These are phyloP conservation scores for Pharus latifolius DNA, from an alignment of 176 grass and related monocot genomes.

Conservation along the genomic window DNA sequence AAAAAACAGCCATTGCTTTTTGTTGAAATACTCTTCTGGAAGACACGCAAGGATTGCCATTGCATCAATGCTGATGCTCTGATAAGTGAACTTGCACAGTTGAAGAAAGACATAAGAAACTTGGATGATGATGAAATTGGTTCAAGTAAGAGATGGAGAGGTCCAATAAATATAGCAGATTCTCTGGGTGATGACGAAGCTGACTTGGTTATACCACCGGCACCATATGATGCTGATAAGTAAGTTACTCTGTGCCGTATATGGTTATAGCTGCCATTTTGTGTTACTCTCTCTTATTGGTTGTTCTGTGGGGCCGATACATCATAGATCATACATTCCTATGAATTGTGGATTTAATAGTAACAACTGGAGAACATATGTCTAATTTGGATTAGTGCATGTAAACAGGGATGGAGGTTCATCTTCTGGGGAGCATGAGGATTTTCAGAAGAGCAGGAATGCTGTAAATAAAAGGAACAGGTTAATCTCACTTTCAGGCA, in stretches of 20 bases:
- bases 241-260: slow-evolving; percentile 28
- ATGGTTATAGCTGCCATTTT: background rate
- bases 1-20: slow-evolving; percentile 83
- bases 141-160: slow-evolving; percentile 31
- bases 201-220: slow-evolving; percentile 53
- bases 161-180: slow-evolving; percentile 72
- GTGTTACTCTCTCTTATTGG: background rate
- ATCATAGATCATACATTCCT: background rate
- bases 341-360: background rate
- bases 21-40: slow-evolving; percentile 95
- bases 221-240: slow-evolving; percentile 55
- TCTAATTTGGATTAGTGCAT: background rate
- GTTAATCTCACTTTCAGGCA: slow-evolving; percentile 33
- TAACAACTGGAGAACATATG: background rate
- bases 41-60: slow-evolving; percentile 83
- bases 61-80: slow-evolving; percentile 67
- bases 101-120: slow-evolving; percentile 43
- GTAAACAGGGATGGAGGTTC: slow-evolving; percentile 48
- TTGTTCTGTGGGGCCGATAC: background rate
- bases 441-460: slow-evolving; percentile 24
- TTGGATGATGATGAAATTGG: slow-evolving; percentile 23
- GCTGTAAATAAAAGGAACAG: slow-evolving; percentile 33
- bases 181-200: slow-evolving; percentile 97
- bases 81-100: slow-evolving; percentile 29
- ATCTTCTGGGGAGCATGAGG: slow-evolving; percentile 35